Conservation (phyloP, 2,329 filamentous ascomycete genomes). For the Ploettnerulaceae sp. region DNA sequence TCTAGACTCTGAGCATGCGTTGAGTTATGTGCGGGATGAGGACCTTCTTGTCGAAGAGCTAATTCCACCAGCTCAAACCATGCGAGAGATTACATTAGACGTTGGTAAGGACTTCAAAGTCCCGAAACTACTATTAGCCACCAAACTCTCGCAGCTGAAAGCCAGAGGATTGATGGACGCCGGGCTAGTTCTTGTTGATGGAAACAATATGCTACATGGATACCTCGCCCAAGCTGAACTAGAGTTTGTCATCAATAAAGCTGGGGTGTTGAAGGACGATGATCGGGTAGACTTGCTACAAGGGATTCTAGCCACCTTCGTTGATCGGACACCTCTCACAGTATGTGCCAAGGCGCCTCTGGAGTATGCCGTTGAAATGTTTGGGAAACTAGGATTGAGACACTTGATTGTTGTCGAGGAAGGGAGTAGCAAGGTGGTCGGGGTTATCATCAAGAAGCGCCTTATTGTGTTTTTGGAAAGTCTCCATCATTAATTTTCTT, state of each 20-base stretch:
- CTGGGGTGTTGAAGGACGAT: slow-evolving; percentile 21
- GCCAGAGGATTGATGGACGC: slow-evolving; percentile 51
- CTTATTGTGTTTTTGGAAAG: slow-evolving; percentile 48
- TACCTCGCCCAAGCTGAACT: slow-evolving; percentile 52
- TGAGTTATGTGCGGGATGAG: slow-evolving; percentile 38
- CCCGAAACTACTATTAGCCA: slow-evolving; percentile 36
- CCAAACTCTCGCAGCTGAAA: slow-evolving; percentile 45
- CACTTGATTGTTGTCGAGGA: slow-evolving; percentile 50
- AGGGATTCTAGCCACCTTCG: slow-evolving; percentile 41
- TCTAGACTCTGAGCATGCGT: slow-evolving; percentile 47
- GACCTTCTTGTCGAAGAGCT: slow-evolving; percentile 41
- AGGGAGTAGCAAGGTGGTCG: slow-evolving; percentile 44
- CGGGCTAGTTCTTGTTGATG: slow-evolving; percentile 50
- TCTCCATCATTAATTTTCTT: slow-evolving; percentile 21
- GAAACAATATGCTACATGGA: slow-evolving; percentile 44
- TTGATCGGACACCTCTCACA: slow-evolving; percentile 49
- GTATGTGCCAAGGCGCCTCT: slow-evolving; percentile 48
- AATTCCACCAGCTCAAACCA: slow-evolving; percentile 48
- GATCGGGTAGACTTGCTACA: slow-evolving; percentile 33
- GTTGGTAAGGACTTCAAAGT: slow-evolving; percentile 43
- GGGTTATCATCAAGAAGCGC: slow-evolving; percentile 55
- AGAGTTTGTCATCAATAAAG: slow-evolving; percentile 41
- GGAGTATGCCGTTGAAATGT: slow-evolving; percentile 56
- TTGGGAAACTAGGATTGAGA: slow-evolving; percentile 51
- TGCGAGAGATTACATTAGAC: slow-evolving; percentile 50